Evolutionary conservation across 192 early-diverging fungal species (phyloP), one percentile per base, ranked within the genome.

Genomic region (Backusella parvicylindrica): DNA sequence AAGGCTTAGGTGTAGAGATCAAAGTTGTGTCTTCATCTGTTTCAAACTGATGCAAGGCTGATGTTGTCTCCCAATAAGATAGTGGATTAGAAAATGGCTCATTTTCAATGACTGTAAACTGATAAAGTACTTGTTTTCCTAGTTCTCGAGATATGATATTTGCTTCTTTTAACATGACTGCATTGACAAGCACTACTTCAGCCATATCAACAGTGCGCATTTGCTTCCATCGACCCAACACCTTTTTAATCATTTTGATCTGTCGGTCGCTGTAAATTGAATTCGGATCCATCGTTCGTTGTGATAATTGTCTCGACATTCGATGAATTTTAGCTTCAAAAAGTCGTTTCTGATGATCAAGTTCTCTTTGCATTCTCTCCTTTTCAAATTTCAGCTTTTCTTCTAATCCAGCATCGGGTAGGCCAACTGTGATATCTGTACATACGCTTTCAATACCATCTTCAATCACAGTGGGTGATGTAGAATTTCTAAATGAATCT

Each of bases 141-240:
- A 97, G 83, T 78, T 98, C 96, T 64, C 89, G 88, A 75, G 92
- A 86, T 33, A 95, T 95, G 15, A 97, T 87, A 73, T 97, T 98
- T 49, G 95, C 96, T 75, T 97, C 94, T 79, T 97, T 97, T 56
- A 98, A 76, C 30, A 91, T 77, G 6, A 89, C 83, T 0, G 90
- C 90, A 72, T 92, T 91, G 12, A 85, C 88, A 64, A 93, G 77
- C 75, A 93, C 90, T 6, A 82, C 82, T 64, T 92, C 89, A 13
- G 90, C 90, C 71, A 93, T 88, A 21, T 79, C 79, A 9, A 92
- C 86, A 31, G 83, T 82, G 60, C 89, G 84, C 71, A 87, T 79
- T n/a, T 79, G 77, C 72, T 80, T 86, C 88, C 88, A 89, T 33
- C 71, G 79, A 31, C 71, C 72, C 30, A 87, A 15, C 0, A 75